Evolutionary conservation across 768 basidiomycete species (phyloP), one percentile per base, ranked within the genome.

Genomic region (Asterophora parasitica): DNA sequence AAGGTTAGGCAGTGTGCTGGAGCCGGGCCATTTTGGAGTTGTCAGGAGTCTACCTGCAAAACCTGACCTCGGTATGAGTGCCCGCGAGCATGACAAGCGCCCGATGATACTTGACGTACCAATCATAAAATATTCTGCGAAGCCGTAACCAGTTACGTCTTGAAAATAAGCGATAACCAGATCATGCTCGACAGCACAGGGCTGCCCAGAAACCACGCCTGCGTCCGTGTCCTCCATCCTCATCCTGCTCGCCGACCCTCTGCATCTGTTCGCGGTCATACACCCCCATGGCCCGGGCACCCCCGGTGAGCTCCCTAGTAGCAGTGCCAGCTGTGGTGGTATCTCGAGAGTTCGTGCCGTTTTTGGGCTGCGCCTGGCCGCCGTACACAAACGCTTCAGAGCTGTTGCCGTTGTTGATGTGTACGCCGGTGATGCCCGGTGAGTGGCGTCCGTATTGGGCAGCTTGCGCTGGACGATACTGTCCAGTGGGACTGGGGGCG

Each of bases 371-470:
- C 8, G 55, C 61, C 52, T 78, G 81, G 36, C 76, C 78, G 36
- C 76, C 78, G 55, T 87, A 88, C 59, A 84, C 59, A 69, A 82
- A 83, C 23, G 85, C 80, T 47, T 88, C 87, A 5, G 84, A 81
- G 23, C 75, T 75, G 44, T 80, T 82, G 15, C 67, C 72, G 52
- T 67, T 73, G 15, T 70, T 69, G 51, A 70, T 73, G 54, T 61
- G 69, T 53, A 54, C 63, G 46, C 65, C 67, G 52, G 69, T 43
- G 38, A 73, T 23, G 23, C 23, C 71, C 41, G 81, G 72, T 3
- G 82, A 83, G 48, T 74, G 74, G 33, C 82, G 75, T 17, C 78
- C 85, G 52, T 82, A 86, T 17, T 70, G 65, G 46, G 58, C 59
- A 31, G 68, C 65, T 20, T 51, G 52, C 1, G 63, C 64, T 13